phyloP scores from a whole-genome alignment of 2,329 filamentous ascomycete species.

The Periconia macrospinosa region DNA sequence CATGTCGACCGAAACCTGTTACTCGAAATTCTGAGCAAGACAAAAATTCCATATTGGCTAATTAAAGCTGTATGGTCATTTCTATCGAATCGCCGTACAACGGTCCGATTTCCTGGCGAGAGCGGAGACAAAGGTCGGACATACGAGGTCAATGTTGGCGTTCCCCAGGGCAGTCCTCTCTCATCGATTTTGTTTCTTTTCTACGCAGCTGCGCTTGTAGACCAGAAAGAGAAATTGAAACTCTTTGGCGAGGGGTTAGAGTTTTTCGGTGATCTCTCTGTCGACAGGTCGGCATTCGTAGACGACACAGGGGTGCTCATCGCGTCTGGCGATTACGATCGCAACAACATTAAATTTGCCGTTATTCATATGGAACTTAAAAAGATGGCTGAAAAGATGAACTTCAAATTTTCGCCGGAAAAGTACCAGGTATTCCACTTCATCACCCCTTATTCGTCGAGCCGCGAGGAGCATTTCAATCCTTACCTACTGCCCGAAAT shows the following conservation, averaged over 20 bases:
- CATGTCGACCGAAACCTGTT: not conserved
- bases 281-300: not conserved
- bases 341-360: not conserved
- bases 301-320: not conserved
- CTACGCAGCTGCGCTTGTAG: not conserved
- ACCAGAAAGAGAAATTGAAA: too few species aligned
- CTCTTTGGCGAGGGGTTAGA: too few species aligned
- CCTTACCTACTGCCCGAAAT: not conserved
- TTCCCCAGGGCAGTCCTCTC: slow-evolving; percentile 1
- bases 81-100: not conserved
- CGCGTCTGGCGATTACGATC: not conserved
- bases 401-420: not conserved
- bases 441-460: not conserved
- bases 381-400: not conserved
- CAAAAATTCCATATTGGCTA: not conserved
- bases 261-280: too few species aligned
- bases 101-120: not conserved
- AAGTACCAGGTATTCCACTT: not conserved
- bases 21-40: not conserved
- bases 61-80: not conserved
- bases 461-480: not conserved
- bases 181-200: not conserved
- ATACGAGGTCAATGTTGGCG: not conserved
- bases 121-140: not conserved
- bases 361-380: not conserved